Evolutionary conservation across 75 land plant species (phyloP).

Genomic region (Isoetes taiwanensis): DNA sequence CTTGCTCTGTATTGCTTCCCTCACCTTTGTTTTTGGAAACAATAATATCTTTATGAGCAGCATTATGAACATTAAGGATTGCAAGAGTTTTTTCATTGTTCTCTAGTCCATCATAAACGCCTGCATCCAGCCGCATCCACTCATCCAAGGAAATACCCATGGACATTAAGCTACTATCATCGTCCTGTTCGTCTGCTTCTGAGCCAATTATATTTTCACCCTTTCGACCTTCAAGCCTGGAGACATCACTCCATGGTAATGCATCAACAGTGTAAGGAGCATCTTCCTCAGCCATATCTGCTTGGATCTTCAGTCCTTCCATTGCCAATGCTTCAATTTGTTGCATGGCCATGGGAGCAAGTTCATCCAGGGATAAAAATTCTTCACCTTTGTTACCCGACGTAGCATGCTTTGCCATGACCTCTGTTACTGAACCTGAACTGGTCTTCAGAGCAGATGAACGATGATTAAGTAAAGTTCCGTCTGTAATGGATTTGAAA

Average conservation of each 20-base stretch:
- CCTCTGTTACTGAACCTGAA: too few species aligned
- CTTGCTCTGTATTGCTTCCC: not conserved
- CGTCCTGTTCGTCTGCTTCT: not conserved
- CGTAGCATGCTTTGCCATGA: too few species aligned
- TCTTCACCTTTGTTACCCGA: constrained; percentile 37
- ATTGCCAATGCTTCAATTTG: constrained; percentile 17
- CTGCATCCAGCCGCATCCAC: constrained; percentile 20
- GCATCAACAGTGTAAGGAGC: constrained; percentile 20
- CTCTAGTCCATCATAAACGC: constrained; percentile 7
- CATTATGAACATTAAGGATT: constrained; percentile 9
- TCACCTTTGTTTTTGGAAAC: not conserved
- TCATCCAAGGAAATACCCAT: constrained; percentile 20
- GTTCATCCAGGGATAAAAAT: constrained; percentile 16
- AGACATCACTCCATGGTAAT: constrained; percentile 4
- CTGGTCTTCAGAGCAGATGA: too few species aligned
- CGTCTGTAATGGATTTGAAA: not conserved
- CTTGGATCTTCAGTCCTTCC: constrained; percentile 22
- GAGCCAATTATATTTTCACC: not conserved
- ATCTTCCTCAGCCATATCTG: constrained; percentile 17
- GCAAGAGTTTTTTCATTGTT: not conserved
- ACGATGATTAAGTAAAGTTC: too few species aligned
- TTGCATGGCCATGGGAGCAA: constrained; percentile 22
- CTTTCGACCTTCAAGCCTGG: not conserved
- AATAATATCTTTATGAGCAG: not conserved
- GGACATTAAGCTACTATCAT: constrained; percentile 10